A percentile compares a stretch with the other conserved stretches of the same genome.
These are phyloP conservation scores for Gonapodya prolifera DNA, from an alignment of 192 early-diverging fungal genomes.

Conservation along the genomic window DNA sequence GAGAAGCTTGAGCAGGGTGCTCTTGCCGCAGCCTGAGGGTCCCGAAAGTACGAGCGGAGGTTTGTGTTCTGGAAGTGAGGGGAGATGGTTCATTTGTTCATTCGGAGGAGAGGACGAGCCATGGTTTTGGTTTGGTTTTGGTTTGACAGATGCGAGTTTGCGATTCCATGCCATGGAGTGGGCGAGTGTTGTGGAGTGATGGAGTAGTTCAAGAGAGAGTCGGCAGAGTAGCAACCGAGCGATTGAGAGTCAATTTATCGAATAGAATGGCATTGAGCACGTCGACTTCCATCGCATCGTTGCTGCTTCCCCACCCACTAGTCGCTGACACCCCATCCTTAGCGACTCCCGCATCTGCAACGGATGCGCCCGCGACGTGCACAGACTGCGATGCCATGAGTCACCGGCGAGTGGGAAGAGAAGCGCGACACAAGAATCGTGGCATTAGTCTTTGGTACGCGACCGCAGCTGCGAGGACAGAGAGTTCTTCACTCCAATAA, in stretches of 20 bases:
- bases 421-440: neutral
- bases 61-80: too few relatives aligned
- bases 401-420: neutral
- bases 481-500: neutral
- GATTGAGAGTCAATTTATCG: too few relatives aligned
- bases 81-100: neutral
- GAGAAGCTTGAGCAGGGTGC: slow-evolving; percentile 80
- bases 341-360: too few relatives aligned
- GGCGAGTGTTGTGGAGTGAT: too few relatives aligned
- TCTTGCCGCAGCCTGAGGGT: slow-evolving; percentile 77
- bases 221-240: too few relatives aligned
- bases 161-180: neutral
- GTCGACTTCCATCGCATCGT: too few relatives aligned
- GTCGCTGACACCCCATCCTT: too few relatives aligned
- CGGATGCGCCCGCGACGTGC: too few relatives aligned
- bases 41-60: slow-evolving; percentile 40
- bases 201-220: too few relatives aligned
- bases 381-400: neutral
- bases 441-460: neutral
- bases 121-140: too few relatives aligned
- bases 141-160: neutral
- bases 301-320: too few relatives aligned
- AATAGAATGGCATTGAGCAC: too few relatives aligned
- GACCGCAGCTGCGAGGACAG: neutral
- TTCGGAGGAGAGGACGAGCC: neutral